These are phyloP conservation scores for Spironucleus salmonicida DNA, from an alignment of 208 protist species.

Conservation along the genomic window DNA sequence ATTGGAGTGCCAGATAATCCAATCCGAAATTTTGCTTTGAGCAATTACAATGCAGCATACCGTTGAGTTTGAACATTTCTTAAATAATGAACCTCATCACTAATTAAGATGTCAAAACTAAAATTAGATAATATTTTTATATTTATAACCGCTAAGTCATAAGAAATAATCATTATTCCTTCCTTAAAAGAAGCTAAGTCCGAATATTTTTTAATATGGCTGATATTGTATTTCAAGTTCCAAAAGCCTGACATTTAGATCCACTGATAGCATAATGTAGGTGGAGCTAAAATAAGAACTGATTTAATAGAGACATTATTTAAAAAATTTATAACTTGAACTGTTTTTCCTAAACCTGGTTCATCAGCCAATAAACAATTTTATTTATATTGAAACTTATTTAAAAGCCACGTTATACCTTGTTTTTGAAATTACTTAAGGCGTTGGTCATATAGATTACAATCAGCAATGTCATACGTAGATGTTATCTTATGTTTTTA, in stretches of 20 bases:
- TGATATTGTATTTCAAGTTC: neutral
- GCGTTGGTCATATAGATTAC: too few species aligned
- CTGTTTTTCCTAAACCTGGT: too few species aligned
- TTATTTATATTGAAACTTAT: too few species aligned
- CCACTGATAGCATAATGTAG: conserved; percentile 2
- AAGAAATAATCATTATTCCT: neutral
- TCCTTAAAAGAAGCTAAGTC: neutral
- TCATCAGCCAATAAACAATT: too few species aligned
- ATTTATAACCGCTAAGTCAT: neutral
- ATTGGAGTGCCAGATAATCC: conserved; percentile 22
- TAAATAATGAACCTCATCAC: conserved; percentile 30
- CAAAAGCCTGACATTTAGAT: neutral
- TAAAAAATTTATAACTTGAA: too few species aligned
- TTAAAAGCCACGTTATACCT: too few species aligned
- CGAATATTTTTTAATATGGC: neutral
- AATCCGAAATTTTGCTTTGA: neutral
- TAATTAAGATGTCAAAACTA: neutral
- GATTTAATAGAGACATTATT: too few species aligned
- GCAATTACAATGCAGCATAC: neutral
- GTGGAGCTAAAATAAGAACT: neutral
- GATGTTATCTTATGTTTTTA: too few species aligned
- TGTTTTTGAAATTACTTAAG: too few species aligned
- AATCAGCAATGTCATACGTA: too few species aligned
- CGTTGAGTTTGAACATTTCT: conserved; percentile 23
- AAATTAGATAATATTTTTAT: neutral